A percentile compares a stretch with the other conserved stretches of the same genome.
phyloP scores from a whole-genome alignment of 176 grass and related monocot genomes.

The Hordeum vulgare region DNA sequence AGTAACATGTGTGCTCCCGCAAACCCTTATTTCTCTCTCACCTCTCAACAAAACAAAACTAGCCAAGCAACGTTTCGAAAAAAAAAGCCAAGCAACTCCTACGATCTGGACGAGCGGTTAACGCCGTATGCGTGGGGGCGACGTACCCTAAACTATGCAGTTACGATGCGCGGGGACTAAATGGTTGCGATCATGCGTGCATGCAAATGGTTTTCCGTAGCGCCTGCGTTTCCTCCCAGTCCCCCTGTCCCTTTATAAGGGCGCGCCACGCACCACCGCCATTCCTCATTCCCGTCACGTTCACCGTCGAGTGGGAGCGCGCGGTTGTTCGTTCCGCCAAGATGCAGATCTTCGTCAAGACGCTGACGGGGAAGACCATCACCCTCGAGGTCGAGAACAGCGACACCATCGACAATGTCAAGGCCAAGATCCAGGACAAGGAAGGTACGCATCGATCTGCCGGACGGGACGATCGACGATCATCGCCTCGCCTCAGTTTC shows the following conservation, averaged over 20 bases:
- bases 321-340: background rate
- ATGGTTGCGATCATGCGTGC: background rate
- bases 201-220: background rate
- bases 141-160: background rate
- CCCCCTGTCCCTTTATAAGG: background rate
- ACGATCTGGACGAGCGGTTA: background rate
- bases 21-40: too few relatives aligned
- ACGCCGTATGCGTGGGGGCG: background rate
- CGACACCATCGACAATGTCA: constrained; percentile 97
- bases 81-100: background rate
- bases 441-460: too few relatives aligned
- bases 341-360: constrained; percentile 95
- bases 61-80: background rate
- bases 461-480: too few relatives aligned
- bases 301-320: background rate
- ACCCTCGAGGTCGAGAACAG: constrained; percentile 98
- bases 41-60: too few relatives aligned
- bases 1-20: too few relatives aligned
- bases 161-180: background rate
- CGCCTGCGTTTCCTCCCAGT: background rate
- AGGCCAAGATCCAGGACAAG: constrained; percentile 99
- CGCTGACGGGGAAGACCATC: constrained; percentile 92
- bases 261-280: background rate
- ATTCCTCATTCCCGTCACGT: background rate
- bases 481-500: too few relatives aligned